A percentile compares a stretch with the other conserved stretches of the same genome.
phyloP scores from a whole-genome alignment of 2,329 filamentous ascomycete genomes.

The Didymellaceae sp. region DNA sequence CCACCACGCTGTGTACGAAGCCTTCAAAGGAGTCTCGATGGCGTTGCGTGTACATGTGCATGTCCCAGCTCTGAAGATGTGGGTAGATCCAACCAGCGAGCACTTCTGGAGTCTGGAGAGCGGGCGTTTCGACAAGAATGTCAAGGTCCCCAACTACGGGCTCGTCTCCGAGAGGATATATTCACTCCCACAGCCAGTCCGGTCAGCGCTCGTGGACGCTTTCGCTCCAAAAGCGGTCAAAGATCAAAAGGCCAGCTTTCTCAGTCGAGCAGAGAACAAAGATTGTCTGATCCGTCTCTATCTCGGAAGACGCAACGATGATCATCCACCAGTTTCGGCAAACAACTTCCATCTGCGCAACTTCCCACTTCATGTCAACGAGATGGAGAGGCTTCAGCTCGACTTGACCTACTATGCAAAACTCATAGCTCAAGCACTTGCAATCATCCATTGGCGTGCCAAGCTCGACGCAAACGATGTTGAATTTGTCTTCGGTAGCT shows the following conservation, averaged over 20 bases:
- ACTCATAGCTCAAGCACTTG: background rate
- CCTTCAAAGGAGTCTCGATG: background rate
- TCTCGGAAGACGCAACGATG: background rate
- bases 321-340: background rate
- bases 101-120: background rate
- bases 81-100: background rate
- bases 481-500: background rate
- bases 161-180: background rate
- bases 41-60: background rate
- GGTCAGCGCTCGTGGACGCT: background rate
- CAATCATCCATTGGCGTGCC: background rate
- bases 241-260: background rate
- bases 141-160: background rate
- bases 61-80: background rate
- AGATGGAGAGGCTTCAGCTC: slow-evolving; percentile 51
- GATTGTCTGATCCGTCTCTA: background rate
- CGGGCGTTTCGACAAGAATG: background rate
- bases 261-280: background rate
- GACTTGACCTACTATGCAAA: background rate
- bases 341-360: slow-evolving; percentile 55
- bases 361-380: slow-evolving; percentile 57
- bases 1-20: background rate
- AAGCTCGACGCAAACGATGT: background rate
- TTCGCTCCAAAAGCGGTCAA: background rate
- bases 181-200: background rate